Percentiles rank a stretch among this genome's conserved stretches.
These are phyloP conservation scores for Neonectria ditissima DNA, from an alignment of 2,329 filamentous ascomycete species.

Conservation along the genomic window DNA sequence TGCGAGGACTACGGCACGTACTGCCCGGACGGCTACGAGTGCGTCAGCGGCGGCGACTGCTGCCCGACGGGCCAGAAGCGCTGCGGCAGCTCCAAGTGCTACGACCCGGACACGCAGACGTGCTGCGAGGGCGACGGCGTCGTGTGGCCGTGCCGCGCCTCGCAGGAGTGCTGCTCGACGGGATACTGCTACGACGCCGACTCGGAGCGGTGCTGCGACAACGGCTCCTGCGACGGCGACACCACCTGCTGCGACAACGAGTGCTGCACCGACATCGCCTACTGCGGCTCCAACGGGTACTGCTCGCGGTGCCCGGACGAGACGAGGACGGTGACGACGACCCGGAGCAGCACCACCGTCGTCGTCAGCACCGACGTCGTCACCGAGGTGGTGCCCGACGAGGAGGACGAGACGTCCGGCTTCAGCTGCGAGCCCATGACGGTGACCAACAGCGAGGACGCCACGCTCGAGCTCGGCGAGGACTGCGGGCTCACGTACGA, in stretches of 20 bases:
- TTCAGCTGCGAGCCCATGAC: slow-evolving; percentile 9
- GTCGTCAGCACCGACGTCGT: background rate
- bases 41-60: slow-evolving; percentile 6
- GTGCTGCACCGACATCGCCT: slow-evolving; percentile 14
- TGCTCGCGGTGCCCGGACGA: slow-evolving; percentile 7
- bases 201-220: slow-evolving; percentile 4
- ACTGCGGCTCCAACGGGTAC: slow-evolving; percentile 3
- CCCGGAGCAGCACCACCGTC: background rate
- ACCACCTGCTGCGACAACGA: slow-evolving; percentile 7
- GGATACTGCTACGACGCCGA: slow-evolving; percentile 4
- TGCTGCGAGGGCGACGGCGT: background rate
- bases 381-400: no score
- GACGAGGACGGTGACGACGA: slow-evolving; percentile 5
- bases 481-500: slow-evolving; percentile 13
- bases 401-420: slow-evolving; percentile 3
- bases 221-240: slow-evolving; percentile 1
- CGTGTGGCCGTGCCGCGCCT: background rate
- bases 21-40: slow-evolving; percentile 11
- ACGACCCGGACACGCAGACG: background rate
- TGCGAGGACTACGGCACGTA: background rate
- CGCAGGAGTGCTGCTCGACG: background rate
- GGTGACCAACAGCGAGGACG: slow-evolving; percentile 1
- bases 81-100: slow-evolving; percentile 9
- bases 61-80: background rate
- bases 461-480: background rate